Evolutionary conservation across 192 early-diverging fungal genomes (phyloP), one percentile per base, ranked within the genome.

Genomic region (Globomyces pollinis-pini): DNA sequence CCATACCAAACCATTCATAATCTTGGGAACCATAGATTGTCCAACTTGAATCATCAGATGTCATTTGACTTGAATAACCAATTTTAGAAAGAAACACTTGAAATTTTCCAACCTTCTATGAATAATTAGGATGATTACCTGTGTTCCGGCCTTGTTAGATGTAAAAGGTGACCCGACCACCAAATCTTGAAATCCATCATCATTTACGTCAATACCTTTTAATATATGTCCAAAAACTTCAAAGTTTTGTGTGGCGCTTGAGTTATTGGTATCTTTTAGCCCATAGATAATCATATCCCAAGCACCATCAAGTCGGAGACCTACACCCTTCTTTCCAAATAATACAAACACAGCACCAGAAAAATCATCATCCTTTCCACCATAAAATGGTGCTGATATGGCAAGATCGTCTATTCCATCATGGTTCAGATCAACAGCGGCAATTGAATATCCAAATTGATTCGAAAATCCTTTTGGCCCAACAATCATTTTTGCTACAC

Each of bases 361-460:
- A 57, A 65, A 34, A 21, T 16, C 5, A 53, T 71, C 5, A 52
- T 65, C 24, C 50, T 67, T 42, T 35, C 59, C 56, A 32, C 60
- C 71, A 50, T 70, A 66, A 20, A 44, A 75, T 31, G 84, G 88
- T 33, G 76, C 81, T 39, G 84, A 79, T 5, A 94, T 78, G 2
- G 75, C 89, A 33, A 94, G 69, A 66, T 94, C 90, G 62, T 91
- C 90, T 18, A 92, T 82, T 0, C 92, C 90, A 63, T 94, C 92
- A 12, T 70, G 60, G 60, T 94, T 94, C 18, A 88, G 68, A 64
- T 94, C 92, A 2, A 91, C 66, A 16, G 89, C 88, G 0, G 85
- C 80, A 38, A 88, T 38, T 0, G 85, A 75, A 64, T 83, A 80
- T 3, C 92, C 92, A 70, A 92, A 94, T 21, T 86, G 71, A 18